Evolutionary conservation across 441 rosid genomes (phyloP), one percentile per base, ranked within the genome.

Genomic region (Euphorbia celastroides): DNA sequence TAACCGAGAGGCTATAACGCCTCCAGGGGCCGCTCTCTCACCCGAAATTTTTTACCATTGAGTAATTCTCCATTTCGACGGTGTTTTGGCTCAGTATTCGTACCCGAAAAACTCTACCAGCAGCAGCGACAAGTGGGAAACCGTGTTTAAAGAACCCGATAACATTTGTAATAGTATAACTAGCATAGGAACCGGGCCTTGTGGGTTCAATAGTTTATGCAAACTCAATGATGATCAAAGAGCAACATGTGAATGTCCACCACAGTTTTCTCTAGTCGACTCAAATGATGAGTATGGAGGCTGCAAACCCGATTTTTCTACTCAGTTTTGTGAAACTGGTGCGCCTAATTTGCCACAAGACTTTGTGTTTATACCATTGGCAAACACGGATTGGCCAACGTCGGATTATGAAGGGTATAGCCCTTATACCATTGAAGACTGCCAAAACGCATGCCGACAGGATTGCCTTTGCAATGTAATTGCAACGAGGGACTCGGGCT

Each of bases 401-500:
- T 31, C 77, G 13, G 85, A 82, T 67, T 78, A 72, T 34, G 80
- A 71, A 46, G 48, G 7, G 20, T 62, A 78, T 17, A 0, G 4
- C 1, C 74, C 74, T 66, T 51, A 22, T 51, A 70, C 16, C 19
- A 14, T 60, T 57, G 79, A 20, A 0, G 73, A 76, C 11, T 84
- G 88, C 62, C 57, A 5, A 51, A 65, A 65, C 2, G 66, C 86
- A 41, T 84, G 88, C 72, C 66, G 79, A 26, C 44, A 20, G 0
- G 88, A 84, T 54, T 84, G 86, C 57, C 58, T 77, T 38, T 84
- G 88, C 71, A 71, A 70, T 2, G 83, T 76, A 8, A 77, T 78
- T 30, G 60, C 78, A 3, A 66, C 68, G 34, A 57, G 69, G 26
- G 44, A 0, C 9, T 34, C 38, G n/a, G n/a, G n/a, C n/a, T n/a